phyloP scores from a whole-genome alignment of 768 basidiomycete species.

The Mycena metata region DNA sequence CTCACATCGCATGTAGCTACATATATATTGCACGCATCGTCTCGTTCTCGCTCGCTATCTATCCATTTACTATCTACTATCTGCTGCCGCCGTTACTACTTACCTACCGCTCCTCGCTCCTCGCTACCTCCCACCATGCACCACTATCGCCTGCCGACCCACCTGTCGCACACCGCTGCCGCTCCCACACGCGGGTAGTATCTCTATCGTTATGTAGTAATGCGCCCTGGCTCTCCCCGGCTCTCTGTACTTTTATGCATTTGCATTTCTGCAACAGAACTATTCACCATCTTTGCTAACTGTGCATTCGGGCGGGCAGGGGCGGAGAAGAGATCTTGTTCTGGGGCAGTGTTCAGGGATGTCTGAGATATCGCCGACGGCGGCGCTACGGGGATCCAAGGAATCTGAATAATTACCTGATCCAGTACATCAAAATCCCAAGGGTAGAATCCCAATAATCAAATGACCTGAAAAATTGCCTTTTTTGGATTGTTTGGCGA shows the following conservation, averaged over 20 bases:
- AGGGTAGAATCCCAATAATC: too few relatives aligned
- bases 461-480: too few relatives aligned
- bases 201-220: slow-evolving; percentile 12
- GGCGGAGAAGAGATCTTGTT: too few relatives aligned
- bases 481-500: too few relatives aligned
- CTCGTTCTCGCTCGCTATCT: slow-evolving; percentile 3
- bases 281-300: too few relatives aligned
- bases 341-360: too few relatives aligned
- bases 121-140: background rate
- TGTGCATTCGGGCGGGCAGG: too few relatives aligned
- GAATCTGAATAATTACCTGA: too few relatives aligned
- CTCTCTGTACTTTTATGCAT: slow-evolving; percentile 6
- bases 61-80: background rate
- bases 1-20: slow-evolving; percentile 6
- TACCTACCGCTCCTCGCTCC: background rate
- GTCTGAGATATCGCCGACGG: too few relatives aligned
- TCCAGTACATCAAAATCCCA: too few relatives aligned
- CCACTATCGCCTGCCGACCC: background rate
- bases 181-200: background rate
- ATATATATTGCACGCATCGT: background rate
- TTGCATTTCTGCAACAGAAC: too few relatives aligned
- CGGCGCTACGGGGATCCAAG: too few relatives aligned
- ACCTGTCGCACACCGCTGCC: background rate
- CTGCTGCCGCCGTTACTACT: background rate
- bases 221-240: background rate